phyloP scores from a whole-genome alignment of 2,329 filamentous ascomycete genomes.

The Ciborinia camelliae region DNA sequence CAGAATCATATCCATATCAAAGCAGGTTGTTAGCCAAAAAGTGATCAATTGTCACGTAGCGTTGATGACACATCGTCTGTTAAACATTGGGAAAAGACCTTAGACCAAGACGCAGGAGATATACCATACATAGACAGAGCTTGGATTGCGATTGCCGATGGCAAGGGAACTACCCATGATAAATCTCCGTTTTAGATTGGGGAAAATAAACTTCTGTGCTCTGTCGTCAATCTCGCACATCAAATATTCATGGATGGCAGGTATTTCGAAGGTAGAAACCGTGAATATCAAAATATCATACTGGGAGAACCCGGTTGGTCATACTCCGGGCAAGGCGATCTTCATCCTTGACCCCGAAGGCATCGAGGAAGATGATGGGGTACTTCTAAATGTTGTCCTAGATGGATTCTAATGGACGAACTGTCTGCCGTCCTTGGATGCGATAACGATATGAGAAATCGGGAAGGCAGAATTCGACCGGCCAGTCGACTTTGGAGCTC shows the following conservation, averaged over 20 bases:
- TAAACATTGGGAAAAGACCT: background rate
- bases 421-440: conserved; percentile 64
- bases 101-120: background rate
- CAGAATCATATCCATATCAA: conserved; percentile 55
- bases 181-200: conserved; percentile 54
- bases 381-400: conserved; percentile 60
- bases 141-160: conserved; percentile 47
- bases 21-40: conserved; percentile 37
- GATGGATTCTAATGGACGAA: conserved; percentile 57
- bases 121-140: conserved; percentile 31
- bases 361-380: conserved; percentile 58
- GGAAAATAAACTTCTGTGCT: conserved; percentile 60
- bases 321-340: conserved; percentile 67
- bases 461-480: conserved; percentile 61
- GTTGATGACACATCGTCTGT: conserved; percentile 27
- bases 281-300: conserved; percentile 47
- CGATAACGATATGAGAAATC: conserved; percentile 58
- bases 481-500: conserved; percentile 61
- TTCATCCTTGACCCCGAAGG: conserved; percentile 55
- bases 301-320: conserved; percentile 56
- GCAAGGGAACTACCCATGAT: conserved; percentile 64
- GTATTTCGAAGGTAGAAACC: conserved; percentile 63
- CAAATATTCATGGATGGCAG: conserved; percentile 59
- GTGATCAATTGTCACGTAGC: conserved; percentile 43
- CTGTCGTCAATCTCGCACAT: conserved; percentile 52